A percentile compares a stretch with the other conserved stretches of the same genome.
These are phyloP conservation scores for Isatis tinctoria DNA, from an alignment of 345 rosid genomes.

Conservation along the genomic window DNA sequence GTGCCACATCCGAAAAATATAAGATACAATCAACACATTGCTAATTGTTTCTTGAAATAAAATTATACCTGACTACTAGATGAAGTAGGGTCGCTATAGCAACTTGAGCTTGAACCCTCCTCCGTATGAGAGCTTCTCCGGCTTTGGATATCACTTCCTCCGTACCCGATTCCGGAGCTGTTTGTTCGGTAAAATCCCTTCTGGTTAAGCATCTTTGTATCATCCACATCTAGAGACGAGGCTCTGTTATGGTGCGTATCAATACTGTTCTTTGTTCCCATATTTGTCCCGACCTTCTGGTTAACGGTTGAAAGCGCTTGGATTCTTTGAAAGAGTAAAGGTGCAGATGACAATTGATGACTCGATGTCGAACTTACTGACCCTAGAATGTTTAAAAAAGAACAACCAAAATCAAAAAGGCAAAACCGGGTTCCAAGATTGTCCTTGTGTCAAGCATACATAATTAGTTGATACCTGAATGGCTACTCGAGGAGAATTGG, in stretches of 20 bases:
- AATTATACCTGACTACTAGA: constrained; percentile 48
- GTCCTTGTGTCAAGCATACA: not conserved
- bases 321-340: constrained; percentile 52
- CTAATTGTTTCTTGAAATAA: not conserved
- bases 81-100: constrained; percentile 38
- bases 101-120: constrained; percentile 48
- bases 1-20: not conserved
- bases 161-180: constrained; percentile 34
- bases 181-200: constrained; percentile 35
- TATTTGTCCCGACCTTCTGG: constrained; percentile 30
- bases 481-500: constrained; percentile 36
- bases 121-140: constrained; percentile 40
- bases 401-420: not conserved
- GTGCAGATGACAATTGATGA: constrained; percentile 39
- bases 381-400: not conserved
- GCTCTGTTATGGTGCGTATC: constrained; percentile 38
- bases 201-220: constrained; percentile 25
- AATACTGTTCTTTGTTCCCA: constrained; percentile 38
- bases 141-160: constrained; percentile 39
- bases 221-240: constrained; percentile 45
- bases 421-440: not conserved
- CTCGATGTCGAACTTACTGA: constrained; percentile 40
- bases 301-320: constrained; percentile 65
- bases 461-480: constrained; percentile 38
- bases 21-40: not conserved